Conservation (phyloP, 2,329 filamentous ascomycete genomes). For the Furcasterigmium furcatum region DNA sequence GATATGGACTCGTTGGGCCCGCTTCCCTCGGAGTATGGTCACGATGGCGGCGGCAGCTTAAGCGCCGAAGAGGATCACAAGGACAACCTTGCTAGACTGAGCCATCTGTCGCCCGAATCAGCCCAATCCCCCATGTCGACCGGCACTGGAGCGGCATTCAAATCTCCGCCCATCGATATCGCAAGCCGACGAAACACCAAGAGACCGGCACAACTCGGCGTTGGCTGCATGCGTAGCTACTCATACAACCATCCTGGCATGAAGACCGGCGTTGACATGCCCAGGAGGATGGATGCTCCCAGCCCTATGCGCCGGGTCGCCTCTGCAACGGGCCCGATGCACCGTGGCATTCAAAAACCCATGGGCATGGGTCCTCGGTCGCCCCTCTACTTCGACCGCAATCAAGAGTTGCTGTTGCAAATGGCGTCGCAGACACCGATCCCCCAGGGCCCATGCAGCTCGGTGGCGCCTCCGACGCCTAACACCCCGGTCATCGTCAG, state of each 20-base stretch:
- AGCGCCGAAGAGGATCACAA: slow-evolving; percentile 14
- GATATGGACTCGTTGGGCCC: slow-evolving; percentile 5
- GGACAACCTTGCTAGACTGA: slow-evolving; percentile 12
- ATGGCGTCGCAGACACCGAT: slow-evolving; percentile 35
- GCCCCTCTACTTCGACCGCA: slow-evolving; percentile 40
- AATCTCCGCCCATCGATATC: slow-evolving; percentile 50
- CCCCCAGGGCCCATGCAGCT: slow-evolving; percentile 29
- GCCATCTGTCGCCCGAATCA: slow-evolving; percentile 25
- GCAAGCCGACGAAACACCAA: slow-evolving; percentile 50
- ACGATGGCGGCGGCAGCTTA: slow-evolving; percentile 7
- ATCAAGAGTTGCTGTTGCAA: slow-evolving; percentile 40
- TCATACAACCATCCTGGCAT: slow-evolving; percentile 32
- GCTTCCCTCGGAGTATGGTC: slow-evolving; percentile 2
- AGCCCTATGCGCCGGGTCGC: slow-evolving; percentile 52
- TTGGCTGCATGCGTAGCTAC: slow-evolving; percentile 39
- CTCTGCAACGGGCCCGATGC: slow-evolving; percentile 42
- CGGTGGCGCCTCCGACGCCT: slow-evolving; percentile 45
- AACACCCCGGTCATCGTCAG: slow-evolving; percentile 41
- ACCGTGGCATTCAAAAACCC: slow-evolving; percentile 37
- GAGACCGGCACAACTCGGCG: slow-evolving; percentile 44
- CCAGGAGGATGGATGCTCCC: slow-evolving; percentile 38
- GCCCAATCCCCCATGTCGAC: slow-evolving; percentile 19
- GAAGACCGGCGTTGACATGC: slow-evolving; percentile 44
- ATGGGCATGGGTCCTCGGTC: slow-evolving; percentile 33
- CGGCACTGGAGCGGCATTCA: slow-evolving; percentile 33